phyloP scores from a whole-genome alignment of 164 flowering plant genomes.

The Stephania japonica region DNA sequence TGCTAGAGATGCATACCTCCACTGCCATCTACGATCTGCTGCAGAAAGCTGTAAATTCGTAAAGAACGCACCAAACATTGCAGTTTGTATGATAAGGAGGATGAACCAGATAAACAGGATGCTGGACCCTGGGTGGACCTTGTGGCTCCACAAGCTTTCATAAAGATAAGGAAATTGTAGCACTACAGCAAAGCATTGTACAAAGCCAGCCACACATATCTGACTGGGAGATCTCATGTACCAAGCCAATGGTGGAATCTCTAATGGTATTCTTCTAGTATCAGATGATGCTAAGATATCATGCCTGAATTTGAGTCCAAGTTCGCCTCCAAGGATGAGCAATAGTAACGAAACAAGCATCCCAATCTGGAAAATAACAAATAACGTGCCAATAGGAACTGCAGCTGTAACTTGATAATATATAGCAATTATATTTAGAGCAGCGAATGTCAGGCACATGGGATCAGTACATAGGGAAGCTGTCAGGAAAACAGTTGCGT shows the following conservation, averaged over 20 bases:
- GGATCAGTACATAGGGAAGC: slow-evolving; percentile 63
- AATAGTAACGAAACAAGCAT: slow-evolving; percentile 44
- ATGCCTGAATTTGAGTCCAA: slow-evolving; percentile 38
- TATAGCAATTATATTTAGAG: slow-evolving; percentile 53
- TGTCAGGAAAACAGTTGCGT: slow-evolving; percentile 43
- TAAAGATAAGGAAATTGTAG: slow-evolving; percentile 61
- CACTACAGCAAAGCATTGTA: slow-evolving; percentile 61
- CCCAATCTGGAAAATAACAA: slow-evolving; percentile 42
- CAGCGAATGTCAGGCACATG: slow-evolving; percentile 28
- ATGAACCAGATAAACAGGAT: slow-evolving; percentile 49
- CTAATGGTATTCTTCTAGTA: slow-evolving; percentile 45
- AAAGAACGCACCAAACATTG: slow-evolving; percentile 50
- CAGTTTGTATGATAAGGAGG: slow-evolving; percentile 49
- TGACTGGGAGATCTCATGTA: slow-evolving; percentile 51
- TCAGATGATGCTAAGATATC: slow-evolving; percentile 51
- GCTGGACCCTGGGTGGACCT: slow-evolving; percentile 41
- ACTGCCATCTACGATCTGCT: slow-evolving; percentile 87
- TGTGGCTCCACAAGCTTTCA: slow-evolving; percentile 73
- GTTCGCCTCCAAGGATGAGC: slow-evolving; percentile 55
- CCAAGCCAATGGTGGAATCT: slow-evolving; percentile 63
- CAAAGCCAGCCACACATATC: slow-evolving; percentile 63
- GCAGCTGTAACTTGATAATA: slow-evolving; percentile 59
- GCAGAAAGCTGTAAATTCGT: slow-evolving; percentile 70
- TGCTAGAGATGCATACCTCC: slow-evolving; percentile 56
- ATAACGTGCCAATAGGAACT: slow-evolving; percentile 68